phyloP scores from a whole-genome alignment of 2,329 filamentous ascomycete species.

The Calonectria montana region DNA sequence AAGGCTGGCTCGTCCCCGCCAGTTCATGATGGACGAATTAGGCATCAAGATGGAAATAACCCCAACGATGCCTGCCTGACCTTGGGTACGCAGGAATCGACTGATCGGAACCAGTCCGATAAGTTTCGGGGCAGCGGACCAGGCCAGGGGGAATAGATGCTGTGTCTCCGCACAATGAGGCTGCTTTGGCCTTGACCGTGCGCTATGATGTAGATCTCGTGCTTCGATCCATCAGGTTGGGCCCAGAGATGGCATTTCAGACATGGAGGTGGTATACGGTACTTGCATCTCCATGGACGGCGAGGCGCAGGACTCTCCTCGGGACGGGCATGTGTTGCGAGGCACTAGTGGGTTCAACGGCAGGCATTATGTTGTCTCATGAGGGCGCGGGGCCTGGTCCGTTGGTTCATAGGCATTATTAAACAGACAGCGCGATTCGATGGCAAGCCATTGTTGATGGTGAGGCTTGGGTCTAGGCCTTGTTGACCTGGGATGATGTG shows the following conservation, averaged over 20 bases:
- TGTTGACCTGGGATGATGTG: not conserved
- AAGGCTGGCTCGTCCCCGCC: not conserved
- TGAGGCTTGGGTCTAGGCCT: not conserved
- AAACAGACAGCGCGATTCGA: not conserved
- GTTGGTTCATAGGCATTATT: not conserved
- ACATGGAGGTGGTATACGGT: not conserved
- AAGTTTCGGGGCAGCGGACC: slow-evolving; percentile 14
- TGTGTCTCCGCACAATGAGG: slow-evolving; percentile 10
- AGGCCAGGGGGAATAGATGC: not conserved
- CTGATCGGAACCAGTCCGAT: slow-evolving; percentile 2
- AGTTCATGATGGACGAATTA: not conserved
- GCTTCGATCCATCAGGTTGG: not conserved
- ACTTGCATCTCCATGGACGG: not conserved
- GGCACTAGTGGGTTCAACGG: slow-evolving; percentile 3
- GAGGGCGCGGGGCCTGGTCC: not conserved
- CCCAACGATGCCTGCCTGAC: not conserved
- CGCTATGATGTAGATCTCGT: slow-evolving; percentile 1
- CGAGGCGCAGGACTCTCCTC: not conserved
- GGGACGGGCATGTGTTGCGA: not conserved
- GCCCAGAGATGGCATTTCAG: not conserved
- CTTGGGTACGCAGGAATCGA: not conserved
- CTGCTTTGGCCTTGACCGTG: not conserved
- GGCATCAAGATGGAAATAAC: not conserved
- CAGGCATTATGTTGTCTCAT: slow-evolving; percentile 13
- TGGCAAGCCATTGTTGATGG: not conserved